Evolutionary conservation across 495 filamentous ascomycete genomes (phyloP).

Genomic region (Lophiostoma macrostomum): DNA sequence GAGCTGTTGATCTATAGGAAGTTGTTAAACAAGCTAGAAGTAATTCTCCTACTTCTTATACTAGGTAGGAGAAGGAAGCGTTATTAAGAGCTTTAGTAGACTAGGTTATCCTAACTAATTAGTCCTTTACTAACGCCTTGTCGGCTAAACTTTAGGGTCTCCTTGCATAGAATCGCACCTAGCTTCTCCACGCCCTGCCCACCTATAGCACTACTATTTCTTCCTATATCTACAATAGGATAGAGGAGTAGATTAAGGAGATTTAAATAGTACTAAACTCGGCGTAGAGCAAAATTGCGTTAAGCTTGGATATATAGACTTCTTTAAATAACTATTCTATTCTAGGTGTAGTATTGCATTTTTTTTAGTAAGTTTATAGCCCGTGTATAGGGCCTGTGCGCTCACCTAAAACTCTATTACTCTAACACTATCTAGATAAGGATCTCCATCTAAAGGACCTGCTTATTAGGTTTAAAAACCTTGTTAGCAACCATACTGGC

Average conservation of each 20-base stretch:
- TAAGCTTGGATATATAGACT: neutral
- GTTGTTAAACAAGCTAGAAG: too few relatives aligned
- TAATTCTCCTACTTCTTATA: too few relatives aligned
- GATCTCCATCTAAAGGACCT: neutral
- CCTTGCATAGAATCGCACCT: neutral
- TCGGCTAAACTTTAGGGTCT: too few relatives aligned
- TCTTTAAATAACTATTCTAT: neutral
- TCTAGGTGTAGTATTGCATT: neutral
- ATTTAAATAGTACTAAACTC: neutral
- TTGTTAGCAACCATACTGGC: neutral
- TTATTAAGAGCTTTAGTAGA: too few relatives aligned
- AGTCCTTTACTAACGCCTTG: too few relatives aligned
- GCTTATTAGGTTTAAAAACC: slow-evolving; percentile 3
- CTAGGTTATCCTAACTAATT: too few relatives aligned
- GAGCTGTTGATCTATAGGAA: too few relatives aligned
- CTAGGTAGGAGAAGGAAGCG: too few relatives aligned
- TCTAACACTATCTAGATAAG: neutral
- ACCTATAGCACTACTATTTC: neutral
- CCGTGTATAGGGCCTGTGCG: neutral
- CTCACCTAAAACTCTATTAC: neutral
- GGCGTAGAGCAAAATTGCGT: neutral
- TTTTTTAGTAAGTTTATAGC: neutral
- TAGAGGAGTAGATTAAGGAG: neutral
- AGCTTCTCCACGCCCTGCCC: neutral
- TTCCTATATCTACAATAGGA: neutral